Evolutionary conservation across 495 filamentous ascomycete species (phyloP).

Genomic region (Platismatia glauca): DNA sequence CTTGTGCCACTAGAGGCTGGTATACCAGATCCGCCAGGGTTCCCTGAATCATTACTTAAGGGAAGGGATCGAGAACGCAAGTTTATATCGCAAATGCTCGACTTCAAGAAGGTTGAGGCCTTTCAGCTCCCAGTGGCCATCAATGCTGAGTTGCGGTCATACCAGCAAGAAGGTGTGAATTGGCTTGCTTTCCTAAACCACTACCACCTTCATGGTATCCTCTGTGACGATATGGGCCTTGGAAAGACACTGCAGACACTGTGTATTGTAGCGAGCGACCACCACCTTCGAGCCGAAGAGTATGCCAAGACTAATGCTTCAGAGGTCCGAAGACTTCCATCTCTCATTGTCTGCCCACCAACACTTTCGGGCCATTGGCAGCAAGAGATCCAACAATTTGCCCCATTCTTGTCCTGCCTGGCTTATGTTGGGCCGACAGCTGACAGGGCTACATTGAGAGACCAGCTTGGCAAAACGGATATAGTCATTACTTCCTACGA

Average conservation of each 20-base stretch:
- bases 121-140: constrained; percentile 93
- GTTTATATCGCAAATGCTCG: constrained; percentile 93
- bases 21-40: constrained; percentile 90
- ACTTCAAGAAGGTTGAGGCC: constrained; percentile 87
- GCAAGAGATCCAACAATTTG: constrained; percentile 90
- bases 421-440: constrained; percentile 83
- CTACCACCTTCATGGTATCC: constrained; percentile 94
- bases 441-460: constrained; percentile 61
- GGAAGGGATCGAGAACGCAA: constrained; percentile 88
- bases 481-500: constrained; percentile 97
- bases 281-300: constrained; percentile 86
- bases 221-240: constrained; percentile 98
- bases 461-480: constrained; percentile 63
- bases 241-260: constrained; percentile 96
- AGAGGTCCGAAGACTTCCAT: constrained; percentile 74
- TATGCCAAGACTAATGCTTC: constrained; percentile 66
- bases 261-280: constrained; percentile 95
- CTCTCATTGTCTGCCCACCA: constrained; percentile 89
- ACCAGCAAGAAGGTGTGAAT: constrained; percentile 98
- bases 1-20: constrained; percentile 97
- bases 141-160: constrained; percentile 89
- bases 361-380: constrained; percentile 99
- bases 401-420: constrained; percentile 81
- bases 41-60: constrained; percentile 77
- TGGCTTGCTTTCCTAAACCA: constrained; percentile 98